Percentiles rank a stretch among this genome's conserved stretches.
These are phyloP conservation scores for Phialophora tarda DNA, from an alignment of 2,329 filamentous ascomycete genomes.

Conservation along the genomic window DNA sequence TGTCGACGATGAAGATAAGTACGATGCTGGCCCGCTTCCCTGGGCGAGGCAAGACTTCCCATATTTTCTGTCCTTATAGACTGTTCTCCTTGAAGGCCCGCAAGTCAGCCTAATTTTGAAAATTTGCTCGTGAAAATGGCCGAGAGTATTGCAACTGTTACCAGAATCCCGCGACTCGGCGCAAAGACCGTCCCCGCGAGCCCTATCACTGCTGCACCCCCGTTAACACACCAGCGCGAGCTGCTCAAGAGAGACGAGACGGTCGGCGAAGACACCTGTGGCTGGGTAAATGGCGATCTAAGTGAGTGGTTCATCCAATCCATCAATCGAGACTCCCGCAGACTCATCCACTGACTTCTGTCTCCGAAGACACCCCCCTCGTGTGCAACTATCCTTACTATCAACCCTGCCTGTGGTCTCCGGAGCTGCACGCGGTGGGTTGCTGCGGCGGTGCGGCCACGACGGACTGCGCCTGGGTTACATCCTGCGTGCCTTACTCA, in stretches of 20 bases:
- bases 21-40: not conserved
- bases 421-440: conserved; percentile 16
- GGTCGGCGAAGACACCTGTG: conserved; percentile 16
- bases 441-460: conserved; percentile 17
- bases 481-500: conserved; percentile 20
- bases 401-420: conserved; percentile 20
- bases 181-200: conserved; percentile 15
- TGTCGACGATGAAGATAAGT: not conserved
- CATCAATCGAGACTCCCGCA: not conserved
- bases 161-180: not conserved
- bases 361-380: conserved; percentile 12
- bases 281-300: conserved; percentile 26
- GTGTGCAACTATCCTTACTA: conserved; percentile 18
- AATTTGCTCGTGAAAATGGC: conserved; percentile 2
- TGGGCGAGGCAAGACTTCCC: not conserved
- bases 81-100: not conserved
- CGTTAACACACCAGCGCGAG: conserved; percentile 17
- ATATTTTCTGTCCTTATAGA: not conserved
- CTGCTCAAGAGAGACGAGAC: conserved; percentile 16
- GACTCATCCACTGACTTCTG: not conserved
- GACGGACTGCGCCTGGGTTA: conserved; percentile 20
- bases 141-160: conserved; percentile 2
- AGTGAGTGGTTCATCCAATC: conserved; percentile 6
- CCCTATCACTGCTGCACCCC: conserved; percentile 20
- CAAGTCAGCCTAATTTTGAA: not conserved